phyloP scores from a whole-genome alignment of 2,329 filamentous ascomycete species.

The Trichoderma hamatum region DNA sequence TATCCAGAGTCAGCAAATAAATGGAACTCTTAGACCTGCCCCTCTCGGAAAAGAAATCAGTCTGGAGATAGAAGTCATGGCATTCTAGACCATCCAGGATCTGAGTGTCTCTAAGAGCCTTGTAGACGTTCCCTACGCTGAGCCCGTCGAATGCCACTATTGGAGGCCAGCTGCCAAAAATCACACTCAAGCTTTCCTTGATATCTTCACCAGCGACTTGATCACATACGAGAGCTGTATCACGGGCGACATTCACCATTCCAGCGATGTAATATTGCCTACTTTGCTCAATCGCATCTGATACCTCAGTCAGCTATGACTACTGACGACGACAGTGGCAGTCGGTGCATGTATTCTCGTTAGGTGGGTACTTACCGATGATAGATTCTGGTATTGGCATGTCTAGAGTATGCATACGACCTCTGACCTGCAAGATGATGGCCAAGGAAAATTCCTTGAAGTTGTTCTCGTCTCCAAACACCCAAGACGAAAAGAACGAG shows the following conservation, averaged over 20 bases:
- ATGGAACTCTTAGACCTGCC: background rate
- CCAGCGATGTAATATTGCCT: background rate
- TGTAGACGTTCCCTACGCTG: background rate
- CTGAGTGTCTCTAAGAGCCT: background rate
- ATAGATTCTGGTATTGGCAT: constrained; percentile 1
- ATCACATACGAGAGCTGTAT: background rate
- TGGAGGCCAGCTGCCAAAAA: background rate
- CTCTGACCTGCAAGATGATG: constrained; percentile 2
- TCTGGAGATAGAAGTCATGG: background rate
- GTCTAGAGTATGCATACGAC: constrained; percentile 2
- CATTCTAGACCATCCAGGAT: background rate
- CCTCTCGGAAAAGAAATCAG: background rate
- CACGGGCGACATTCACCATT: background rate
- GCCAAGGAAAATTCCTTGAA: background rate
- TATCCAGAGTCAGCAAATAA: background rate
- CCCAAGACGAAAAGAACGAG: constrained; percentile 4
- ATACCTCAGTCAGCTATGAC: background rate
- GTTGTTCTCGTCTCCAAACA: background rate
- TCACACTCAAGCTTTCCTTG: background rate
- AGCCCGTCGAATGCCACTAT: background rate
- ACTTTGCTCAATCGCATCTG: background rate
- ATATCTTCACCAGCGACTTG: background rate
- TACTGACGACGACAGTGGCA: background rate
- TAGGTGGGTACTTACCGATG: background rate
- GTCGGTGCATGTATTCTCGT: background rate